Evolutionary conservation across 2,329 filamentous ascomycete genomes (phyloP).

Genomic region (Alternaria sp.): DNA sequence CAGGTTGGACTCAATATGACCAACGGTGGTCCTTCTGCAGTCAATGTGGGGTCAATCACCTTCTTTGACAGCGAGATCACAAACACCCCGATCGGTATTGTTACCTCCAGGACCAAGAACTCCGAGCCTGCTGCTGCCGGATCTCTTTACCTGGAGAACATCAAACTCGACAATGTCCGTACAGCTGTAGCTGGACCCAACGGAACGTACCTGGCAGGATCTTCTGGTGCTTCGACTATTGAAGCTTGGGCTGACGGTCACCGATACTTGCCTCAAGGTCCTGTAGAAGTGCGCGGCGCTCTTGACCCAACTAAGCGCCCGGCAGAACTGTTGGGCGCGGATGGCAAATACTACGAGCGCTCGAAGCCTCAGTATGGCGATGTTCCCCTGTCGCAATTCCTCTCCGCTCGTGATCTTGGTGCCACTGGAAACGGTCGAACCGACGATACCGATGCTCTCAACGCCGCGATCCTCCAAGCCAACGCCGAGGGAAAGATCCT

Average conservation of each 20-base stretch:
- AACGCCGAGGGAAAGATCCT: constrained; percentile 60
- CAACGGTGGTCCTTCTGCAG: constrained; percentile 38
- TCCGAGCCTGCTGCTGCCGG: constrained; percentile 55
- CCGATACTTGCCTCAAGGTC: constrained; percentile 46
- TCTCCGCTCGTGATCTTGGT: constrained; percentile 53
- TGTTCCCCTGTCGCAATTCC: constrained; percentile 67
- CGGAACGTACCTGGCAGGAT: constrained; percentile 34
- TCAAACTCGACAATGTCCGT: constrained; percentile 61
- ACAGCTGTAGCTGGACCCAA: constrained; percentile 31
- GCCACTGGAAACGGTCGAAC: constrained; percentile 83
- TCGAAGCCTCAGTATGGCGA: constrained; percentile 57
- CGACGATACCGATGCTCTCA: constrained; percentile 82
- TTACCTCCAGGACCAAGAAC: constrained; percentile 53
- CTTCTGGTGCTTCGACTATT: constrained; percentile 25
- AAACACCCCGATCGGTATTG: constrained; percentile 58
- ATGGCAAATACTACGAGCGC: constrained; percentile 57
- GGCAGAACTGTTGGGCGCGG: constrained; percentile 50
- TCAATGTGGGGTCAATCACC: constrained; percentile 61
- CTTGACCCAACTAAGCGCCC: constrained; percentile 53
- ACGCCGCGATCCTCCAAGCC: constrained; percentile 71
- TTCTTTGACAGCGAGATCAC: constrained; percentile 63
- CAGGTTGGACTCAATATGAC: constrained; percentile 59
- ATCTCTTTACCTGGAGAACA: constrained; percentile 63
- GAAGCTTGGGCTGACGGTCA: constrained; percentile 44
- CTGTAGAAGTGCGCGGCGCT: constrained; percentile 51